Percentiles rank a stretch among this genome's conserved stretches.
These are phyloP conservation scores for Saccharomycopsis crataegensis DNA, from an alignment of 1,139 yeast genomes.

Conservation along the genomic window DNA sequence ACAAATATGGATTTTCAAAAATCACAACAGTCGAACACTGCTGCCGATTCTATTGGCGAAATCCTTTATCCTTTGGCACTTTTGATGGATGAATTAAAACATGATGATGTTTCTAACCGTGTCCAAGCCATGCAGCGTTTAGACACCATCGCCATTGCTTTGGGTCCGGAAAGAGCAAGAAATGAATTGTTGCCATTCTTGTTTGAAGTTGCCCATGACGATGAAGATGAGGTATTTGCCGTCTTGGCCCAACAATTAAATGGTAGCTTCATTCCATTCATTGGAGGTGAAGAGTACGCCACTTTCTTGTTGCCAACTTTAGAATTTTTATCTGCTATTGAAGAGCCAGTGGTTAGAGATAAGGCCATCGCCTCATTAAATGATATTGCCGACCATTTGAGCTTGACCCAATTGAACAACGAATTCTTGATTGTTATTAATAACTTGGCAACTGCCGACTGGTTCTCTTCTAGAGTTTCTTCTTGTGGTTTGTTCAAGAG, in stretches of 20 bases:
- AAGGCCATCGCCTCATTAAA: constrained; percentile 86
- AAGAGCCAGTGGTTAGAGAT: constrained; percentile 96
- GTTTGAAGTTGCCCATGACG: constrained; percentile 90
- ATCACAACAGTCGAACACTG: no score
- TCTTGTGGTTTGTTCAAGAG: constrained; percentile 82
- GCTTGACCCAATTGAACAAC: constrained; percentile 58
- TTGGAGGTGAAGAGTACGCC: constrained; percentile 81
- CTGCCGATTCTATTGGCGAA: constrained; percentile 16
- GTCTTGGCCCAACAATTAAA: constrained; percentile 90
- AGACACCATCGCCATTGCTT: constrained; percentile 89
- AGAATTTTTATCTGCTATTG: constrained; percentile 84
- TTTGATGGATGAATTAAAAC: constrained; percentile 91
- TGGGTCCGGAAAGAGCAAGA: constrained; percentile 91
- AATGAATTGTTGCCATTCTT: constrained; percentile 85
- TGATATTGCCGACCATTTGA: constrained; percentile 55
- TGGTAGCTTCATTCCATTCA: constrained; percentile 62
- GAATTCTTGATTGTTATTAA: constrained; percentile 71
- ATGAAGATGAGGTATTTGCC: constrained; percentile 96
- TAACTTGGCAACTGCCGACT: constrained; percentile 76
- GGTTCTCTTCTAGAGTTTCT: constrained; percentile 94
- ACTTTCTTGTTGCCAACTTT: constrained; percentile 77
- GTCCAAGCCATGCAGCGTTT: constrained; percentile 93
- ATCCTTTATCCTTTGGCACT: constrained; percentile 83
- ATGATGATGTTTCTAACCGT: constrained; percentile 90
- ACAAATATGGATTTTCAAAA: no score